These are phyloP conservation scores for Hypomontagnella submonticulosa DNA, from an alignment of 495 filamentous ascomycete genomes.

Conservation along the genomic window DNA sequence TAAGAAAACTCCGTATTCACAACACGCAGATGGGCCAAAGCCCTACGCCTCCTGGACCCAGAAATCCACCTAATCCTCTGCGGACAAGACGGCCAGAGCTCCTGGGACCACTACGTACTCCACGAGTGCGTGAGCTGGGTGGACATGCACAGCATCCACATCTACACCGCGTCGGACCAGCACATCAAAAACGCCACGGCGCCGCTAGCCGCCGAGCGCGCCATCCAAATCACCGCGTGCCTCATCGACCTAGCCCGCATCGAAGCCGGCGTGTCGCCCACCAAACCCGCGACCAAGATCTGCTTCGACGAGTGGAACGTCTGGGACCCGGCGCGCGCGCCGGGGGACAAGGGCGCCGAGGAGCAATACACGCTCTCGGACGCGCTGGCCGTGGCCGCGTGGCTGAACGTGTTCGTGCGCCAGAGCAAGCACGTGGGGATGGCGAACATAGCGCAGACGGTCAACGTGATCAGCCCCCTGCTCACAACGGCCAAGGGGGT, in stretches of 20 bases:
- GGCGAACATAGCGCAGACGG: conserved; percentile 83
- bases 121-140: conserved; percentile 73
- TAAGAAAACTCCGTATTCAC: no score
- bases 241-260: conserved; percentile 81
- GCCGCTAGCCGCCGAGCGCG: conserved; percentile 75
- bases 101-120: conserved; percentile 79
- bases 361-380: conserved; percentile 80
- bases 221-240: conserved; percentile 73
- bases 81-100: conserved; percentile 71
- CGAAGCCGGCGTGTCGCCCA: conserved; percentile 68
- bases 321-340: conserved; percentile 79
- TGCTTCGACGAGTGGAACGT: conserved; percentile 90
- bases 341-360: conserved; percentile 73
- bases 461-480: conserved; percentile 81
- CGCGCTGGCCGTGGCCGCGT: conserved; percentile 76
- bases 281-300: conserved; percentile 70
- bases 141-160: conserved; percentile 75
- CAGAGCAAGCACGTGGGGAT: conserved; percentile 78
- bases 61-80: conserved; percentile 74
- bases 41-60: conserved; percentile 79
- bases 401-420: conserved; percentile 82
- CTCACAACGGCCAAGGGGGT: conserved; percentile 74
- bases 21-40: conserved; percentile 71
- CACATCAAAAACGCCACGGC: conserved; percentile 71
- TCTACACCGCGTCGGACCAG: conserved; percentile 70